Evolutionary conservation across 306 rosid genomes (phyloP), one percentile per base, ranked within the genome.

Genomic region (Astragalus membranaceus): DNA sequence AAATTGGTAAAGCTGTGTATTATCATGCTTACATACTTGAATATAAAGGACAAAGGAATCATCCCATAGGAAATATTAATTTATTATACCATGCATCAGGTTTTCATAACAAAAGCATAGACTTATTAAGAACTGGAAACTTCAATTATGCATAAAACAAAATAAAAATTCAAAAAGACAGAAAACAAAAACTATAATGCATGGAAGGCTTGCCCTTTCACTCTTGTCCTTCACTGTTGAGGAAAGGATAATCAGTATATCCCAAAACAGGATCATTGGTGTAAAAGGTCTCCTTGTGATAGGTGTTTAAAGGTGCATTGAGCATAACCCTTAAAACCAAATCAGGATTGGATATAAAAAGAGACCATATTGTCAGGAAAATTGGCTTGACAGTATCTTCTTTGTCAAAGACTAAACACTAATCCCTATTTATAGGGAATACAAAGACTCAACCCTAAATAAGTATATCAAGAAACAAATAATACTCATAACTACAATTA

Each of bases 191-290:
- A 10, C 23, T 8, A 3, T 3, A 61, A 75, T 86, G 80, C n/a
- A 86, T n/a, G n/a, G n/a, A 69, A 88, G 95, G 62, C 83, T 87
- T 6, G 89, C 67, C 65, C 64, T 55, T n/a, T n/a, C n/a, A n/a
- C n/a, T n/a, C n/a, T n/a, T n/a, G n/a, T n/a, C n/a, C n/a, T n/a
- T n/a, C n/a, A 9, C 23, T 12, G 15, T 15, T 64, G 2, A 87
- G 86, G 65, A 88, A 88, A 15, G 95, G 92, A 64, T 90, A 88
- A 56, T 90, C 95, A 4, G 92, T 86, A 73, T 88, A 90, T 39
- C 96, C 96, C 63, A 79, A 80, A 30, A 90, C 90, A 58, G 95
- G 96, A 64, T 90, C 90, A 26, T 80, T 86, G 1, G 92, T 84
- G 67, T 88, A 88, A 80, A 90, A 88, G 7, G 88, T 86, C 61